A percentile compares a stretch with the other conserved stretches of the same genome.
These are phyloP conservation scores for Wickerhamiella galacta DNA, from an alignment of 805 yeast species.

Conservation along the genomic window DNA sequence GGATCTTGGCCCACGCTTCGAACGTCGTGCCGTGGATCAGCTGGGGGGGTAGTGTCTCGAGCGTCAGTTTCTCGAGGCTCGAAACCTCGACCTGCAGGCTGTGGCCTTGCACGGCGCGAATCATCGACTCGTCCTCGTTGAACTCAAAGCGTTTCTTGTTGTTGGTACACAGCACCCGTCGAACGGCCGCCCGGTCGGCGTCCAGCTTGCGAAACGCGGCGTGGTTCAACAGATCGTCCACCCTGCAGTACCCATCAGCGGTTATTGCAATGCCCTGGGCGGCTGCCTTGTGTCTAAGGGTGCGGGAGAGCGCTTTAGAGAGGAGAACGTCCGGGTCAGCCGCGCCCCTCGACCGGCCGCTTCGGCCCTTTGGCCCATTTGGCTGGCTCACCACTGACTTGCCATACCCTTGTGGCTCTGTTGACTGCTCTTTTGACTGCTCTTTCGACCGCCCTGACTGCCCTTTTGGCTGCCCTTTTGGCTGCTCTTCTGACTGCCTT, in stretches of 20 bases:
- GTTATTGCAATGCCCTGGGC: slow-evolving; percentile 52
- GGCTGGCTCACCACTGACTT: no score
- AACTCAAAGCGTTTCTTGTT: slow-evolving; percentile 57
- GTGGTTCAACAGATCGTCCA: slow-evolving; percentile 38
- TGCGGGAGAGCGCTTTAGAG: slow-evolving; percentile 58
- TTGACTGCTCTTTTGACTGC: no score
- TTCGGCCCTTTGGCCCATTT: no score
- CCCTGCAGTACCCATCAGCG: slow-evolving; percentile 43
- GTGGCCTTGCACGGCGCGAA: slow-evolving; percentile 95
- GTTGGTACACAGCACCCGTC: slow-evolving; percentile 43
- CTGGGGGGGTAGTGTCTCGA: slow-evolving; percentile 31
- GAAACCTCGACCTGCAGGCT: slow-evolving; percentile 37
- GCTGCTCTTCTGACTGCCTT: no score
- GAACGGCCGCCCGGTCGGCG: slow-evolving; percentile 40
- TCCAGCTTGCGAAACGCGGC: slow-evolving; percentile 40
- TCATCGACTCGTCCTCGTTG: slow-evolving; percentile 18
- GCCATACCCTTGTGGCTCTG: no score
- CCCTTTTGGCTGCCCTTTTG: no score
- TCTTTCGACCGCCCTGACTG: no score
- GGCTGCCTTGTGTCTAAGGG: slow-evolving; percentile 74
- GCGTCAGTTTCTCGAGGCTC: slow-evolving; percentile 22
- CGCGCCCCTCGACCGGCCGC: no score
- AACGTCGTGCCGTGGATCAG: slow-evolving; percentile 71
- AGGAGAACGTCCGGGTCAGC: no score
- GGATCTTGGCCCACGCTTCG: slow-evolving; percentile 31